phyloP scores from a whole-genome alignment of 1,139 yeast genomes.

The Suhomyces guaymorum region DNA sequence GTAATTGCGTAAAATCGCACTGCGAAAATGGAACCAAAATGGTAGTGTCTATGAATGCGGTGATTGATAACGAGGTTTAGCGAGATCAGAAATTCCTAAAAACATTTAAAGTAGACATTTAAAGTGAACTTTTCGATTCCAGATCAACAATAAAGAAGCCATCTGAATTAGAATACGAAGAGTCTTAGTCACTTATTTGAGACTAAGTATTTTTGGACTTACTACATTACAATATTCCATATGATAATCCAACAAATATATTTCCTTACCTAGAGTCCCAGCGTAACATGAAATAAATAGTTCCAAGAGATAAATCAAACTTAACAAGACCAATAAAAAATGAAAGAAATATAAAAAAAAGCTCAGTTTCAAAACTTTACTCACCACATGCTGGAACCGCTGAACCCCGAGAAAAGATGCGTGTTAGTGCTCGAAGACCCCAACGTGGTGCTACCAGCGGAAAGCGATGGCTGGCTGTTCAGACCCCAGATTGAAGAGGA shows the following conservation, averaged over 20 bases:
- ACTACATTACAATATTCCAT: too few relatives aligned
- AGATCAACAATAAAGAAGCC: too few relatives aligned
- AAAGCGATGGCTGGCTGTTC: conserved; percentile 10
- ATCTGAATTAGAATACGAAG: too few relatives aligned
- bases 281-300: neutral
- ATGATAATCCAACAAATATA: neutral
- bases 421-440: conserved; percentile 11
- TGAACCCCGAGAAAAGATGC: conserved; percentile 17
- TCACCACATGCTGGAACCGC: conserved; percentile 21
- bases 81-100: too few relatives aligned
- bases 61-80: too few relatives aligned
- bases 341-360: neutral
- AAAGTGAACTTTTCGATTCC: too few relatives aligned
- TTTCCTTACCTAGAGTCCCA: conserved; percentile 1
- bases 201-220: too few relatives aligned
- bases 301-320: conserved; percentile 2
- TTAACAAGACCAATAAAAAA: conserved; percentile 7
- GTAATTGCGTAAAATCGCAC: neutral
- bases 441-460: conserved; percentile 13
- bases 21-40: neutral
- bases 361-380: too few relatives aligned
- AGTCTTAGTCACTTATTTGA: too few relatives aligned
- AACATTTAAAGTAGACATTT: too few relatives aligned
- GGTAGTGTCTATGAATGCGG: too few relatives aligned
- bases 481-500: conserved; percentile 19